Base-by-base conservation (phyloP, 306 rosid genomes). In the Cicer bijugum region DNA sequence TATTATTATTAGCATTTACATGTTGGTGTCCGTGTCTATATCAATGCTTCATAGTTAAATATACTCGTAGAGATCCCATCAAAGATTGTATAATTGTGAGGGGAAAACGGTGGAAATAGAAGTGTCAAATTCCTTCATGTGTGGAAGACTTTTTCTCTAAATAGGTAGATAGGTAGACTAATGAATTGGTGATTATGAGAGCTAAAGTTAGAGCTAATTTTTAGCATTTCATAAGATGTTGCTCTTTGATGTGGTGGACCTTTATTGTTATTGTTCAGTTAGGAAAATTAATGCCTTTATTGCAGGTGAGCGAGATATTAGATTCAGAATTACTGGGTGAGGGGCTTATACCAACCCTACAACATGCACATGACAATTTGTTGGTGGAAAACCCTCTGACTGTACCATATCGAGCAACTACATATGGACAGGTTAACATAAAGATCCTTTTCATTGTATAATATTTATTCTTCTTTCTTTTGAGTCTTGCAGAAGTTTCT, bases 221-320 rank as follows among this genome's bases (percentile, higher is more conserved):
- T 19, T 28, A 16, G 10, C 9, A 28, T 75, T 35, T 68, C 72
- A 28, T 37, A 2, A 65, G 38, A 8, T 46, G 72, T 76, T 73
- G 40, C 44, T 55, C 6, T 40, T 69, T 71, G 17, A 5, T 14
- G 44, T 9, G 23, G 33, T n/a, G 19, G 35, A 28, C 17, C 8
- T 47, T 50, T 56, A 4, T 42, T 44, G 38, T 50, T 56, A 4
- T 42, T 44, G 38, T 9, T 42, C 39, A 65, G 16, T 15, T 42
- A 3, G 28, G 28, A 46, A 56, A 46, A 5, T 28, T 39, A 48
- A 2, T 33, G 42, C 63, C 42, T 45, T 75, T 47, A 16, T 58
- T 81, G 75, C 82, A 93, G 97, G 96, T 93, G n/a, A 93, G 97
- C 46, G 98, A 93, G 88, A 93, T 93, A 84, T 81, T 93, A 56